phyloP scores from a whole-genome alignment of 495 filamentous ascomycete species.

The Xylaria scruposa region DNA sequence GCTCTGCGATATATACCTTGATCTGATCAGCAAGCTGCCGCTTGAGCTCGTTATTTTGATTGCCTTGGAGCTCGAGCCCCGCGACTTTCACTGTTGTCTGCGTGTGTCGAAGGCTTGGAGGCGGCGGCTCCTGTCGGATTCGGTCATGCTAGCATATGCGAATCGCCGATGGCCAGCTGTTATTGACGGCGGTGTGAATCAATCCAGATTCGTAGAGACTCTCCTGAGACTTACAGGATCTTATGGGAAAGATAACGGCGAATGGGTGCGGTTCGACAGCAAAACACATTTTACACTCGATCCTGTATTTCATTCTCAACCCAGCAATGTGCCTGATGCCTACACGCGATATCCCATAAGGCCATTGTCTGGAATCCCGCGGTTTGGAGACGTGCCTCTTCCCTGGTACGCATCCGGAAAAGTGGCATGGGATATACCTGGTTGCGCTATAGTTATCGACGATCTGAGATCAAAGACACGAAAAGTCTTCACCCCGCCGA shows the following conservation, averaged over 20 bases:
- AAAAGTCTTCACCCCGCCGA: conserved; percentile 35
- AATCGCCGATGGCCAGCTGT: conserved; percentile 36
- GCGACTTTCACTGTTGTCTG: conserved; percentile 34
- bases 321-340: not conserved
- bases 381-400: no score
- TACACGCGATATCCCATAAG: no score
- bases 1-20: conserved; percentile 30
- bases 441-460: conserved; percentile 38
- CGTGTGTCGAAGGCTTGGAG: conserved; percentile 46
- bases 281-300: conserved; percentile 34
- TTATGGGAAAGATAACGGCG: no score
- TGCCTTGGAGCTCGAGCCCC: conserved; percentile 33
- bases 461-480: conserved; percentile 36
- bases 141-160: conserved; percentile 31
- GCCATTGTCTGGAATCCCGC: no score
- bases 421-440: conserved; percentile 38
- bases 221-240: conserved; percentile 17
- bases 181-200: not conserved
- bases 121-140: conserved; percentile 32
- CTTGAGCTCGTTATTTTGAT: conserved; percentile 42
- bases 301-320: conserved; percentile 27
- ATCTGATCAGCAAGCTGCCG: conserved; percentile 43
- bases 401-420: conserved; percentile 38
- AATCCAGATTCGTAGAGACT: conserved; percentile 13
- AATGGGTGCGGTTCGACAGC: not conserved